Conservation (phyloP, 495 filamentous ascomycete genomes). For the Lasiosphaeriaceae sp. region DNA sequence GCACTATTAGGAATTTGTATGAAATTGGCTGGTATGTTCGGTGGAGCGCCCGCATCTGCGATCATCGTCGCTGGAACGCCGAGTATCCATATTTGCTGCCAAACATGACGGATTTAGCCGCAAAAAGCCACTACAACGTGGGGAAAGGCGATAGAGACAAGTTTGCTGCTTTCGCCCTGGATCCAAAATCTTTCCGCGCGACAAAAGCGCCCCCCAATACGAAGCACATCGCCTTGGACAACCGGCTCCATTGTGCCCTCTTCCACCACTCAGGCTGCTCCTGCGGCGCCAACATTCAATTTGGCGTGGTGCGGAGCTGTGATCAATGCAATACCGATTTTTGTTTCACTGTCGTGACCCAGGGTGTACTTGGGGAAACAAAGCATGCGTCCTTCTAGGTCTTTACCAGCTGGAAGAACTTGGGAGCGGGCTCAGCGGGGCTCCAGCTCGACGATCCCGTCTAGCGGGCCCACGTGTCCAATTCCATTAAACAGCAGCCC, state of each 20-base stretch:
- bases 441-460: not conserved
- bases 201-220: not conserved
- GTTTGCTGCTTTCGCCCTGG: not conserved
- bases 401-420: not conserved
- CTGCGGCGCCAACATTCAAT: not conserved
- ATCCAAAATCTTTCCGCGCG: not conserved
- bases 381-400: not conserved
- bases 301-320: not conserved
- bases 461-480: not conserved
- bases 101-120: not conserved
- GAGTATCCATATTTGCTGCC: not conserved
- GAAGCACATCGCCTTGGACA: not conserved
- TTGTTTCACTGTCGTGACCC: not conserved
- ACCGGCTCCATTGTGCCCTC: not conserved
- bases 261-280: not conserved
- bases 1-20: not conserved
- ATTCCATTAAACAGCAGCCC: not conserved
- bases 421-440: not conserved
- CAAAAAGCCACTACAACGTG: not conserved
- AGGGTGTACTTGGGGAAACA: not conserved
- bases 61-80: not conserved
- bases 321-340: not conserved
- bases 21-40: not conserved
- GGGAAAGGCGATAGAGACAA: not conserved
- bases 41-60: not conserved